Conservation (phyloP, 1,139 yeast species). For the Geotrichum bryndzae region DNA sequence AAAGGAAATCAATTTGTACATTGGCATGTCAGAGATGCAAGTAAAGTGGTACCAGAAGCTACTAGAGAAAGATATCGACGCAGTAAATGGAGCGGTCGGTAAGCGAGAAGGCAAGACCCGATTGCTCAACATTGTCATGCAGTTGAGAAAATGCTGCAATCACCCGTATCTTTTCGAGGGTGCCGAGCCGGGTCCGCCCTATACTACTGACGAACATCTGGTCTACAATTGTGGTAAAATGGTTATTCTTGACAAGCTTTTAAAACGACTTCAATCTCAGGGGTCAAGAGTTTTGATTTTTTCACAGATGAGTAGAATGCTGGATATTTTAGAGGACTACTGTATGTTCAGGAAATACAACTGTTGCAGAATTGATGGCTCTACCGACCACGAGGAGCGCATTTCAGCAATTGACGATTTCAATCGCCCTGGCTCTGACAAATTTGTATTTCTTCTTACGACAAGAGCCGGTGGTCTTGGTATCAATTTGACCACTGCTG, state of each 20-base stretch:
- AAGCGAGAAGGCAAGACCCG: slow-evolving; percentile 91
- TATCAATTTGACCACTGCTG: slow-evolving; percentile 88
- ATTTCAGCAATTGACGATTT: slow-evolving; percentile 89
- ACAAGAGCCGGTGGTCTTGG: slow-evolving; percentile 98
- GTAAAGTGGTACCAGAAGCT: slow-evolving; percentile 83
- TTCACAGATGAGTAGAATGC: slow-evolving; percentile 89
- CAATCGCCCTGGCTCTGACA: slow-evolving; percentile 74
- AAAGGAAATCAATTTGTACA: slow-evolving; percentile 80
- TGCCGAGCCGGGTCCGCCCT: slow-evolving; percentile 99
- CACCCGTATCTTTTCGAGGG: slow-evolving; percentile 97
- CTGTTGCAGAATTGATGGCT: slow-evolving; percentile 93
- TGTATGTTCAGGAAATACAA: slow-evolving; percentile 79
- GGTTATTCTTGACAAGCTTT: slow-evolving; percentile 77
- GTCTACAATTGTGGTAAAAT: slow-evolving; percentile 85
- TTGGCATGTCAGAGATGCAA: slow-evolving; percentile 96
- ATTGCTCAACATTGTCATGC: slow-evolving; percentile 90
- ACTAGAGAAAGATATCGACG: slow-evolving; percentile 89
- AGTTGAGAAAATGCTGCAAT: slow-evolving; percentile 89
- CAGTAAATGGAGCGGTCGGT: slow-evolving; percentile 89
- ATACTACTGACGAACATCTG: slow-evolving; percentile 90
- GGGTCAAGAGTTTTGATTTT: slow-evolving; percentile 91
- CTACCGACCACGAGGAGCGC: slow-evolving; percentile 91
- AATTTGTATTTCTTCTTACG: slow-evolving; percentile 79
- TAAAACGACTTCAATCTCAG: slow-evolving; percentile 62
- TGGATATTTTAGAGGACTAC: slow-evolving; percentile 91